Conservation (phyloP, 257 asterid genomes). For the Solanum sparsipilum region DNA sequence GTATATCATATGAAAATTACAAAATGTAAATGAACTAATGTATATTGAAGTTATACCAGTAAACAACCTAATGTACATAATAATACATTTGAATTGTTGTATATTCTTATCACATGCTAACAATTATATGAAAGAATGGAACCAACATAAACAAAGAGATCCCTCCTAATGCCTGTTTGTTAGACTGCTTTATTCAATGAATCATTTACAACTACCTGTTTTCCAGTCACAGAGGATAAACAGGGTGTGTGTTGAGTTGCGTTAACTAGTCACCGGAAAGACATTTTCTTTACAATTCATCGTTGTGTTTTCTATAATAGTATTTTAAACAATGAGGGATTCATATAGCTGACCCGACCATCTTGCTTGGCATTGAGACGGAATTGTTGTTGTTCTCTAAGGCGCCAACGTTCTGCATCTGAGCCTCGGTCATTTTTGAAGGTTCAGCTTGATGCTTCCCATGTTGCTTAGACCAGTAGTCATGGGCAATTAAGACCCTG, state of each 20-base stretch:
- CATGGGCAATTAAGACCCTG: constrained; percentile 63
- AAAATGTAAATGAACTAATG: neutral
- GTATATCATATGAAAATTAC: neutral
- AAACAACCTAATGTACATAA: neutral
- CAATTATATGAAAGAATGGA: constrained; percentile 4
- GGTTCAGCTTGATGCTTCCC: constrained; percentile 37
- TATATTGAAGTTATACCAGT: neutral
- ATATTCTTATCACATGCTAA: neutral
- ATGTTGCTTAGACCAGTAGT: constrained; percentile 60
- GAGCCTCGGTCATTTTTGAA: constrained; percentile 10
- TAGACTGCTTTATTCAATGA: neutral
- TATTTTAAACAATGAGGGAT: constrained; percentile 16
- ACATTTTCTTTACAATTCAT: constrained; percentile 30
- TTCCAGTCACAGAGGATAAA: constrained; percentile 6
- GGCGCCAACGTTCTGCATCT: constrained; percentile 14
- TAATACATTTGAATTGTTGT: neutral
- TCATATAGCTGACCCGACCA: neutral
- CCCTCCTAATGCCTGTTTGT: neutral
- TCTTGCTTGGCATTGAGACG: neutral
- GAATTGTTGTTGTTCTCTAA: neutral
- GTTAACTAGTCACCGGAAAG: neutral
- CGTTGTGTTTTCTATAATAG: constrained; percentile 13
- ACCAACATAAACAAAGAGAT: neutral
- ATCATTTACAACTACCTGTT: constrained; percentile 32
- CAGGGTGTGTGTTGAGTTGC: constrained; percentile 8